Evolutionary conservation across 768 basidiomycete species (phyloP).

Genomic region (Chalciporus pseudorubinellus): DNA sequence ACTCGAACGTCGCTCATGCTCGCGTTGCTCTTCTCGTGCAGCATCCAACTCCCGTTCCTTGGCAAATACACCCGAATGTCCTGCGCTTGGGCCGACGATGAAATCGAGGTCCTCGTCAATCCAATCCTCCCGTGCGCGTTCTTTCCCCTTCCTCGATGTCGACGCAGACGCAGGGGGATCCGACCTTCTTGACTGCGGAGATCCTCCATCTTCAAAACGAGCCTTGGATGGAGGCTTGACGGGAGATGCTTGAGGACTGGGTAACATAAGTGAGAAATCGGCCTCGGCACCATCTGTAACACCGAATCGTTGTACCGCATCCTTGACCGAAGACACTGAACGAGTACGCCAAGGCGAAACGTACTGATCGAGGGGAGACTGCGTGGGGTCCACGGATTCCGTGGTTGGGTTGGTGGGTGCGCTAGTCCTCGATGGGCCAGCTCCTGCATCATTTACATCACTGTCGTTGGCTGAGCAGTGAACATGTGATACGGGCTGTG

Average conservation of each 20-base stretch:
- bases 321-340: conserved; percentile 42
- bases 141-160: conserved; percentile 44
- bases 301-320: conserved; percentile 49
- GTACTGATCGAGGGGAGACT: conserved; percentile 14
- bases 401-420: conserved; percentile 2
- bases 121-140: conserved; percentile 34
- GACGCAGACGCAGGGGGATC: background rate
- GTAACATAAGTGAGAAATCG: conserved; percentile 51
- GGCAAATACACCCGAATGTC: conserved; percentile 48
- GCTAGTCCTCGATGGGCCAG: conserved; percentile 16
- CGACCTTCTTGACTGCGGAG: conserved; percentile 1
- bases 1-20: conserved; percentile 41
- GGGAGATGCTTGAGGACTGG: conserved; percentile 42
- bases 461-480: background rate
- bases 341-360: conserved; percentile 34
- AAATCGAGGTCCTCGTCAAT: conserved; percentile 25
- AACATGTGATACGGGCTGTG: background rate
- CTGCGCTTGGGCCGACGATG: conserved; percentile 41
- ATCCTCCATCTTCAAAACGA: conserved; percentile 17
- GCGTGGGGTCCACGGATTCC: background rate
- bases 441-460: conserved; percentile 5
- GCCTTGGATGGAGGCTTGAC: conserved; percentile 23
- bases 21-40: conserved; percentile 51
- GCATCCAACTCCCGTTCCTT: conserved; percentile 62
- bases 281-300: conserved; percentile 42